Base-by-base conservation (phyloP, 371 early-diverging fungal genomes). In the Apophysomyces elegans region DNA sequence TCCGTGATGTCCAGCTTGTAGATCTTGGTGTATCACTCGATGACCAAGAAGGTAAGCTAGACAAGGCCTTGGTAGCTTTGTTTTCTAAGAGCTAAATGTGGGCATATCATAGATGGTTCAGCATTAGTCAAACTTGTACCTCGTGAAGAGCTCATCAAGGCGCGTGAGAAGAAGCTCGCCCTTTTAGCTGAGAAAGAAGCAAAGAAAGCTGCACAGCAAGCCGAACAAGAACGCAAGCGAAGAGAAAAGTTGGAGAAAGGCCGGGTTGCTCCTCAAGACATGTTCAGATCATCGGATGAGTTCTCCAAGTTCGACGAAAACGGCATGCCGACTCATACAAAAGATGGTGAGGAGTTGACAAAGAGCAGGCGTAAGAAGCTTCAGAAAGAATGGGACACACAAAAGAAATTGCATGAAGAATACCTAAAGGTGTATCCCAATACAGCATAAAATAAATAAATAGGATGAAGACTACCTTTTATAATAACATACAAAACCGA, bases 91-190 rank as follows among this genome's bases (percentile, higher is more conserved):
- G 32, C 3, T 26, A 26, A 26, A 26, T 2, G 32, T 26, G 32
- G 32, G 2, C 32, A 2, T 26, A 18, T 47, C 21, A 4, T 67
- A 76, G 95, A 92, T 76, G 96, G 96, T 54, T 88, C 82, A 46
- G 96, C 98, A 1, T 81, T 97, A 66, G 92, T 97, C 70, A 98
- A 97, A 77, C 76, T 97, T 54, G 90, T 93, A 9, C 90, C 93
- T 63, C 86, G 87, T 9, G 93, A 91, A 65, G 88, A 88, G 68
- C 62, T 85, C 70, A 76, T 88, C 59, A 76, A 91, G 80, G 81
- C 84, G 74, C 72, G 93, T 74, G 83, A 88, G 44, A 80, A 75
- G 61, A 90, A 90, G 70, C 35, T 79, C 45, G 81, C 84, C 62
- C 81, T 81, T 3, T 90, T 92, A 56, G 86, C 80, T 6, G 90